phyloP scores from a whole-genome alignment of 495 filamentous ascomycete genomes.

The Neurospora sp. region DNA sequence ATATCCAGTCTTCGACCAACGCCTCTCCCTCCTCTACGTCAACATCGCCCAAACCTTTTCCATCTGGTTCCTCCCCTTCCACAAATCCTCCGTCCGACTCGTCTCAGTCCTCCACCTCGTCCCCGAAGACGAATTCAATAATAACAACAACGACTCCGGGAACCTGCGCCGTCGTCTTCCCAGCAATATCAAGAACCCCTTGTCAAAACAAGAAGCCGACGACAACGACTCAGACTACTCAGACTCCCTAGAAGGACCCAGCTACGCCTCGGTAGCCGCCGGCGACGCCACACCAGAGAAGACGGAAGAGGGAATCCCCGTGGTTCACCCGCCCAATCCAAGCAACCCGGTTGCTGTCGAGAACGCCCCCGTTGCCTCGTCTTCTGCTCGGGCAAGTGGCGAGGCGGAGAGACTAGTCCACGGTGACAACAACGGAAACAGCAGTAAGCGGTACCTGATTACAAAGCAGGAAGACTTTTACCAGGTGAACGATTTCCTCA shows the following conservation, averaged over 20 bases:
- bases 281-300: not conserved
- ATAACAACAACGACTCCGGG: not conserved
- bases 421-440: not conserved
- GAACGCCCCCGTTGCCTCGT: not conserved
- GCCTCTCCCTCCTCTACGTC: slow-evolving; percentile 56
- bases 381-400: not conserved
- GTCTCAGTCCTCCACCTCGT: slow-evolving; percentile 62
- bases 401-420: not conserved
- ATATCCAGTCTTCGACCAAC: slow-evolving; percentile 54
- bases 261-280: slow-evolving; percentile 16
- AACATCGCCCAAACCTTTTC: slow-evolving; percentile 62
- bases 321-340: not conserved
- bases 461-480: slow-evolving; percentile 71
- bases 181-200: not conserved
- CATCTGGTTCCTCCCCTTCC: slow-evolving; percentile 67
- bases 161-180: not conserved
- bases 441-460: slow-evolving; percentile 50
- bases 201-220: not conserved
- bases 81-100: slow-evolving; percentile 54
- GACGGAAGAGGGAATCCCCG: not conserved
- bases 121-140: slow-evolving; percentile 12
- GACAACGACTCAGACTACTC: not conserved
- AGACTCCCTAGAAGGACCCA: not conserved
- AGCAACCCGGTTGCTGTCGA: not conserved
- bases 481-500: slow-evolving; percentile 67